Conservation (phyloP, 371 early-diverging fungal genomes). For the Basidiobolus heterosporus region DNA sequence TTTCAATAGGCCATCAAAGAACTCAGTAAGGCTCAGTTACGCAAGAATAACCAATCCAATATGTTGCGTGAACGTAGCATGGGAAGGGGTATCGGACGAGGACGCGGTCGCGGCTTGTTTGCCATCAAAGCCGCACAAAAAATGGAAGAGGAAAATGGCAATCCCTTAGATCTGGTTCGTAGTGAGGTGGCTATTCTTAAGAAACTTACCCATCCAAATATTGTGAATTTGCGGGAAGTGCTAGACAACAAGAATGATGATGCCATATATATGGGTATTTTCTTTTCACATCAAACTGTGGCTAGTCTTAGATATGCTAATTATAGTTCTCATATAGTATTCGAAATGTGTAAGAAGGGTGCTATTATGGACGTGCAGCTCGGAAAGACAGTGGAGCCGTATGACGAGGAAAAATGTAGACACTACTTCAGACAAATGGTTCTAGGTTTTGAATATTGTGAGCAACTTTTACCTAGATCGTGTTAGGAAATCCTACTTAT, state of each 20-base stretch:
- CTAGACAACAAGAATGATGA: slow-evolving; percentile 74
- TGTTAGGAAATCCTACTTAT: not conserved
- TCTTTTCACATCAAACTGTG: not conserved
- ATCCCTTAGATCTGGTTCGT: slow-evolving; percentile 73
- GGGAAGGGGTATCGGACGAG: slow-evolving; percentile 20
- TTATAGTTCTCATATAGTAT: slow-evolving; percentile 29
- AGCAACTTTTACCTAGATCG: too few species aligned
- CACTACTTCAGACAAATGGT: slow-evolving; percentile 70
- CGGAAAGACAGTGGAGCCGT: slow-evolving; percentile 29
- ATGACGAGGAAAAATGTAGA: slow-evolving; percentile 30
- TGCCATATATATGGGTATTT: slow-evolving; percentile 53
- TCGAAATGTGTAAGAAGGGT: slow-evolving; percentile 70
- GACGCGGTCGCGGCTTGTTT: slow-evolving; percentile 13
- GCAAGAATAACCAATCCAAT: slow-evolving; percentile 42
- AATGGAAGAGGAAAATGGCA: slow-evolving; percentile 4
- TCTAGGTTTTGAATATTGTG: slow-evolving; percentile 87
- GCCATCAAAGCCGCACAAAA: slow-evolving; percentile 1
- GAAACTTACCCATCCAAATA: slow-evolving; percentile 74
- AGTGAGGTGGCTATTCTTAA: slow-evolving; percentile 87
- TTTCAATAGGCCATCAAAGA: slow-evolving; percentile 69
- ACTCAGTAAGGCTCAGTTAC: slow-evolving; percentile 67
- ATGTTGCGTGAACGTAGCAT: slow-evolving; percentile 20
- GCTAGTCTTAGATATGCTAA: too few species aligned
- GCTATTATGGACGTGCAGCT: slow-evolving; percentile 48
- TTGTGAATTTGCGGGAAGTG: slow-evolving; percentile 82